A percentile compares a stretch with the other conserved stretches of the same genome.
These are phyloP conservation scores for Neolentinus lepideus DNA, from an alignment of 1,284 basidiomycete genomes.

Conservation along the genomic window DNA sequence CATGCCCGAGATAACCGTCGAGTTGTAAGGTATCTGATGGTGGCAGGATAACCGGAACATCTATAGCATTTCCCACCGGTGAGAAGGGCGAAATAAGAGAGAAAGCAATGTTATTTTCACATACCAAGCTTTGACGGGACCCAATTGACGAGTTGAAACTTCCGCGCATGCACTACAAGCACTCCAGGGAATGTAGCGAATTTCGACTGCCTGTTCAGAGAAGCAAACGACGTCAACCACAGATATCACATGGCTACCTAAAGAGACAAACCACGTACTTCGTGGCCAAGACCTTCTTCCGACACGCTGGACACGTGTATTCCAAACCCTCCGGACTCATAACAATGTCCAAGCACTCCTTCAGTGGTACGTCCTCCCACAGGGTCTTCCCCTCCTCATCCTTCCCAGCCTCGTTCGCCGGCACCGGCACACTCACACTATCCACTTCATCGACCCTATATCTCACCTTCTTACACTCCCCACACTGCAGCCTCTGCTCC, in stretches of 20 bases:
- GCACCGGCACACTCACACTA: conserved; percentile 75
- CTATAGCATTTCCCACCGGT: conserved; percentile 30
- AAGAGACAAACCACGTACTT: conserved; percentile 36
- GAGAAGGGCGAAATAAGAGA: neutral
- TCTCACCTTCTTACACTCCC: conserved; percentile 78
- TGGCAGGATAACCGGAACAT: conserved; percentile 82
- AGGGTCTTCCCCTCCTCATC: conserved; percentile 53
- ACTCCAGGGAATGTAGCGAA: conserved; percentile 89
- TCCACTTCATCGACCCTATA: conserved; percentile 82
- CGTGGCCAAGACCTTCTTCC: conserved; percentile 56
- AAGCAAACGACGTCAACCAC: neutral
- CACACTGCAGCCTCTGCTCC: conserved; percentile 84
- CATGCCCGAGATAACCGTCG: conserved; percentile 66
- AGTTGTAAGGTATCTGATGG: conserved; percentile 54
- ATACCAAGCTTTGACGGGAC: conserved; percentile 90
- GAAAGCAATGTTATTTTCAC: conserved; percentile 14
- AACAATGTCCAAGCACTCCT: conserved; percentile 62
- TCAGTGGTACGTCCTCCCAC: conserved; percentile 69
- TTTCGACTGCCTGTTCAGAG: conserved; percentile 47
- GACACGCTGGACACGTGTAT: conserved; percentile 58
- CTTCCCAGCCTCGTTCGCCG: conserved; percentile 48
- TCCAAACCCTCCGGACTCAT: conserved; percentile 68
- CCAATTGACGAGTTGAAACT: conserved; percentile 97
- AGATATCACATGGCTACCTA: too few relatives aligned
- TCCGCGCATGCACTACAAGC: conserved; percentile 86